Percentiles rank a stretch among this genome's conserved stretches.
Conservation (phyloP, 805 yeast genomes). For the Nakazawaea ishiwadae region DNA sequence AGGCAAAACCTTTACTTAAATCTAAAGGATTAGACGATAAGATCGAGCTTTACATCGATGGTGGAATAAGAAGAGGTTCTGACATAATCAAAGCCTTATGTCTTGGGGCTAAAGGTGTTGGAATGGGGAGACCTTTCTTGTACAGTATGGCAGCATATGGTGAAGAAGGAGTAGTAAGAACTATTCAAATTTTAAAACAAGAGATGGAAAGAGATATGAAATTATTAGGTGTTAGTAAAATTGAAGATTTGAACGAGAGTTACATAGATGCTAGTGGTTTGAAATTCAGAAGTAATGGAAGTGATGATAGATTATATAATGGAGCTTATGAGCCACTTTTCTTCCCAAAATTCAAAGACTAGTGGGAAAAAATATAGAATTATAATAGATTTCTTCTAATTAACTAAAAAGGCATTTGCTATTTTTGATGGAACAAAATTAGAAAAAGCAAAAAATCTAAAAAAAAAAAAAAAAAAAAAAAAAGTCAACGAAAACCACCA, state of each 20-base stretch:
- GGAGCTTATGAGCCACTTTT: constrained; percentile 10
- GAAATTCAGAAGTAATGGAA: constrained; percentile 14
- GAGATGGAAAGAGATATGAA: constrained; percentile 66
- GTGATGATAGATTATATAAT: constrained; percentile 12
- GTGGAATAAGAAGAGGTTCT: constrained; percentile 39
- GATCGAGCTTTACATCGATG: constrained; percentile 37
- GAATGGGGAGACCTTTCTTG: constrained; percentile 71
- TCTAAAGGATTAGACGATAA: constrained; percentile 33
- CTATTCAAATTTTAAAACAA: constrained; percentile 54
- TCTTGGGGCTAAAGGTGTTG: constrained; percentile 44
- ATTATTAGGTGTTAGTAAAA: constrained; percentile 51
- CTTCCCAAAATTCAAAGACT: constrained; percentile 9
- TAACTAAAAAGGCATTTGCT: too few species aligned
- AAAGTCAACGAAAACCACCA: too few species aligned
- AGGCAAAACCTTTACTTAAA: constrained; percentile 41
- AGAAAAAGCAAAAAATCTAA: too few species aligned
- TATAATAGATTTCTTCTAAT: too few species aligned
- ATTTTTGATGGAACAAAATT: too few species aligned
- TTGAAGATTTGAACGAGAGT: constrained; percentile 40
- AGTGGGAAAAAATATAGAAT: too few species aligned
- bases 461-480: too few species aligned
- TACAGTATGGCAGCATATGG: constrained; percentile 82
- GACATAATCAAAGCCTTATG: constrained; percentile 39
- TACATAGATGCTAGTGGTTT: constrained; percentile 31
- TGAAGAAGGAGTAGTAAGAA: constrained; percentile 63